Evolutionary conservation across 2,329 filamentous ascomycete species (phyloP), one percentile per base, ranked within the genome.

Genomic region (Podosphaera fusca): DNA sequence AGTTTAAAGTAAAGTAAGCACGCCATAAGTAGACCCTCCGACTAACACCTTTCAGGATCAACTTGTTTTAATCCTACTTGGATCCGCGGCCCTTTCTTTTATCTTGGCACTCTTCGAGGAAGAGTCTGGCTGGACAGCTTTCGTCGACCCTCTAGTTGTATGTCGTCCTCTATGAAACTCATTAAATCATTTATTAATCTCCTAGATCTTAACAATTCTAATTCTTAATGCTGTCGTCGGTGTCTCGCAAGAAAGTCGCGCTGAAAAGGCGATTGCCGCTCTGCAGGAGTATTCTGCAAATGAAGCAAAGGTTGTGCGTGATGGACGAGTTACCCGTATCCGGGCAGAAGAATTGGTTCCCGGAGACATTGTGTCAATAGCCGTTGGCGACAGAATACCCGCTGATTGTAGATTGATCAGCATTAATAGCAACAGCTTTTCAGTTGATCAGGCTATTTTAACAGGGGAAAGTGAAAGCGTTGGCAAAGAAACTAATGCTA

Each of bases 221-320:
- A 84, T 98, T 61, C 81, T 98, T 65, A 98, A 98, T 72, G 86
- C 92, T 60, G 84, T 98, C 63, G 92, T 98, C 61, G 92, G 92
- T 68, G 92, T 98, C 34, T 95, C 90, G 58, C 92, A 98, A 75
- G 92, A 98, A 75, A 95, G 87, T 72, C 95, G 89, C 68, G 92
- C 92, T 62, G 92, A 98, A 71, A 95, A 96, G 74, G 92, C 92
- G 55, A 98, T 98, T 69, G 89, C 92, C 33, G 92, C 92, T 50
- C 79, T 98, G 58, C 92, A 98, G 72, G 90, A 98, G 78, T 98
- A 98, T 73, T 96, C 90, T 35, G 92, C 92, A 67, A 98, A 96
- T 71, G 87, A 95, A 71, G 90, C 92, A 64, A 98, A 90, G 68
- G 90, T 94, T 56, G 70, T 95, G 59, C 85, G 92, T 66, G 71